A percentile compares a stretch with the other conserved stretches of the same genome.
These are phyloP conservation scores for Globisporangium okanoganense DNA, from an alignment of 352 stramenopile genomes.

Conservation along the genomic window DNA sequence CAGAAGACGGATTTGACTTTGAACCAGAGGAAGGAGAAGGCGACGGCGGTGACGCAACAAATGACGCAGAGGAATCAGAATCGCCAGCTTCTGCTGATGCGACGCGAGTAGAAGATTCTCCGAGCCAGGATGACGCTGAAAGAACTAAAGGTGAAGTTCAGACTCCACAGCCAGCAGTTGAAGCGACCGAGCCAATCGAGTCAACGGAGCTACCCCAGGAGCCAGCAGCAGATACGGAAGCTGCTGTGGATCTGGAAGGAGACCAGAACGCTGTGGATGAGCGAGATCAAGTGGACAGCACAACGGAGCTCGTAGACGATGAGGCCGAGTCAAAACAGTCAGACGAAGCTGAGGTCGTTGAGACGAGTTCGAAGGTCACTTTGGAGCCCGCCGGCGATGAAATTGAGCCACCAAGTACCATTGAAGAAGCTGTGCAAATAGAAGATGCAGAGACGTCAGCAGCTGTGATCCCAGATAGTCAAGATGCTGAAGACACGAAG, in stretches of 20 bases:
- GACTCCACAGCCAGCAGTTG: background rate
- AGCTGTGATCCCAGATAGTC: background rate
- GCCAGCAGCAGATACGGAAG: background rate
- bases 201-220: background rate
- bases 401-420: background rate
- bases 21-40: constrained; percentile 3
- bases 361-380: background rate
- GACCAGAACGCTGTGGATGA: background rate
- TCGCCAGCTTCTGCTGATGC: background rate
- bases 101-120: background rate
- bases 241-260: background rate
- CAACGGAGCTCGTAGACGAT: background rate
- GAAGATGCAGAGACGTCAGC: background rate
- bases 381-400: background rate
- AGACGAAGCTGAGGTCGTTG: background rate
- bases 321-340: background rate
- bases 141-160: background rate
- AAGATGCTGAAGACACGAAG: background rate
- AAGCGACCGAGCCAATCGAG: background rate
- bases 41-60: background rate
- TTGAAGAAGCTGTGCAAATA: background rate
- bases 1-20: constrained; percentile 13
- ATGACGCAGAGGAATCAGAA: background rate
- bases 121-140: background rate
- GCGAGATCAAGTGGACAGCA: too few species aligned